Conservation (phyloP, 169 alveolate species). For the Miamiensis avidus region DNA sequence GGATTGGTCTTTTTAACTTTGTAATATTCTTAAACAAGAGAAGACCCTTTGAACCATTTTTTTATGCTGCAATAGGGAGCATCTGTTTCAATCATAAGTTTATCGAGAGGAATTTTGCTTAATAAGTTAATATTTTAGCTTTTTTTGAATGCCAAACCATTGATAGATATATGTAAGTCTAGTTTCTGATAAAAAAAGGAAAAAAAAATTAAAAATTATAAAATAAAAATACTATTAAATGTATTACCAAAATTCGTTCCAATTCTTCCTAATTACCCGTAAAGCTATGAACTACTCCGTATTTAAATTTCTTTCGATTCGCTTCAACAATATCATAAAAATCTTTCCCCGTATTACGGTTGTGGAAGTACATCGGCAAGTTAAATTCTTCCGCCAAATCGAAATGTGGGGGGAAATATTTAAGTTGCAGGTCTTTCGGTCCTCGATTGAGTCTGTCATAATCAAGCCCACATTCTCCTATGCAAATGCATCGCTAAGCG, state of each 20-base stretch:
- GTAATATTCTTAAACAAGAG: conserved; percentile 73
- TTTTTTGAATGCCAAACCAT: too few species aligned
- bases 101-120: conserved; percentile 95
- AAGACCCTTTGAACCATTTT: conserved; percentile 89
- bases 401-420: conserved; percentile 88
- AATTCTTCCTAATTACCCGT: conserved; percentile 90
- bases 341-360: conserved; percentile 93
- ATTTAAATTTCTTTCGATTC: conserved; percentile 87
- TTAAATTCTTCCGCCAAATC: conserved; percentile 90
- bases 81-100: conserved; percentile 95
- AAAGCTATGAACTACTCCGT: conserved; percentile 97
- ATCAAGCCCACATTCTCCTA: conserved; percentile 92
- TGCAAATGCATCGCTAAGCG: conserved; percentile 60
- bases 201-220: too few species aligned
- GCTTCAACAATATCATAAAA: conserved; percentile 82
- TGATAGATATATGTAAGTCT: too few species aligned
- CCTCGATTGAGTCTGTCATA: conserved; percentile 88
- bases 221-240: too few species aligned
- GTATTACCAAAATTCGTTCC: too few species aligned
- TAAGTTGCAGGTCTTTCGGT: conserved; percentile 17
- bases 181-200: too few species aligned
- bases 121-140: too few species aligned
- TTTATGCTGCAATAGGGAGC: conserved; percentile 97
- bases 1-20: conserved; percentile 73
- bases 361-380: conserved; percentile 94